These are phyloP conservation scores for Solanum microdontum DNA, from an alignment of 257 asterid genomes.

Conservation along the genomic window DNA sequence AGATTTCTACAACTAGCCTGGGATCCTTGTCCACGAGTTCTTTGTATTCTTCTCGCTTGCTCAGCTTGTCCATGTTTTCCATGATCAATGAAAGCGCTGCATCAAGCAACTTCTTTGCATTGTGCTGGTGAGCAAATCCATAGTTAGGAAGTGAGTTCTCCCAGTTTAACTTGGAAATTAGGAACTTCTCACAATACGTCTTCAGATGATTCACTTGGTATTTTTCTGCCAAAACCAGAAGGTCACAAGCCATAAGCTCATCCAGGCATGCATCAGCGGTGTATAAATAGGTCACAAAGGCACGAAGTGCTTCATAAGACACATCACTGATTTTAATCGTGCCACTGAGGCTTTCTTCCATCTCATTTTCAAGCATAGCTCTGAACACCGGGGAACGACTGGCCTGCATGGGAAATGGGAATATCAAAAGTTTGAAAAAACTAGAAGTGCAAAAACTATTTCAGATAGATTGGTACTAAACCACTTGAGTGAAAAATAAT, in stretches of 20 bases:
- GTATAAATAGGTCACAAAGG: constrained; percentile 61
- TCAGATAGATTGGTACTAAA: background rate
- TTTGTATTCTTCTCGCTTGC: constrained; percentile 55
- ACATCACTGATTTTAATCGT: constrained; percentile 75
- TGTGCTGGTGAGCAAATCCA: constrained; percentile 74
- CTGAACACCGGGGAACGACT: constrained; percentile 79
- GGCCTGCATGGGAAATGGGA: constrained; percentile 28
- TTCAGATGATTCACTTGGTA: constrained; percentile 79
- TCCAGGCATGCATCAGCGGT: constrained; percentile 73
- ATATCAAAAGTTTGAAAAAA: background rate
- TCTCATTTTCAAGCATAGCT: constrained; percentile 78
- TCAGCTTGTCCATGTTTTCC: constrained; percentile 64
- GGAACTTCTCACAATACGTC: constrained; percentile 64
- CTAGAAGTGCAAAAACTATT: background rate
- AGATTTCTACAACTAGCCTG: constrained; percentile 57
- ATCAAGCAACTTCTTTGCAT: constrained; percentile 52
- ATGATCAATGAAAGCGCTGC: constrained; percentile 59
- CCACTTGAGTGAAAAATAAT: background rate
- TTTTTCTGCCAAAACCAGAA: constrained; percentile 68
- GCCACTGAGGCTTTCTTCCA: constrained; percentile 81
- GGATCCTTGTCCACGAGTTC: constrained; percentile 88
- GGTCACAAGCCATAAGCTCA: constrained; percentile 74
- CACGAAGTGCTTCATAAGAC: constrained; percentile 61
- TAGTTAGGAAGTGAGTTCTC: constrained; percentile 62
- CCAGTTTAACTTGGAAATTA: constrained; percentile 57